Evolutionary conservation across 1,284 basidiomycete genomes (phyloP), one percentile per base, ranked within the genome.

Genomic region (Trametes polyzona): DNA sequence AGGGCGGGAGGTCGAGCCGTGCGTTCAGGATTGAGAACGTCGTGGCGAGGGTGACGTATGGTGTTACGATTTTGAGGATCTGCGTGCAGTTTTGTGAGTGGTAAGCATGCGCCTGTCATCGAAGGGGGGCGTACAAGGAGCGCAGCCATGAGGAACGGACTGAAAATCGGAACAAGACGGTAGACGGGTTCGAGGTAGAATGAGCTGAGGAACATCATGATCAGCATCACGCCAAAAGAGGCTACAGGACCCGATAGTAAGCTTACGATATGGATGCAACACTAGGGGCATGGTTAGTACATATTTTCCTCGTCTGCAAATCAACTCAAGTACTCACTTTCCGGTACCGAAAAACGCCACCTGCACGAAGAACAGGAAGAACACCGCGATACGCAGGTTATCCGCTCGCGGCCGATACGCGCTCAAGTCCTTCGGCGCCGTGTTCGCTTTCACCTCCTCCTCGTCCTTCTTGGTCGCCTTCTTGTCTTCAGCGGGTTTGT

Each of bases 161-260:
- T 90, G 73, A 95, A 96, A 55, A 94, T 82, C 0, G 93, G 92
- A 55, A 95, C 88, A 12, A 96, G 79, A 4, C 94, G 87, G 67
- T 94, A 96, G 9, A 96, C 93, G 0, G 93, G 93, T 42, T 90
- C 92, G 11, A 95, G 80, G 71, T 95, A 96, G 74, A 96, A 96
- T 3, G 91, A 92, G 32, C 88, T 90, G 59, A 36, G 24, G 36
- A 37, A 14, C 2, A 21, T 12, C 24, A 33, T 42, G 10, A 52
- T 66, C 11, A 30, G 2, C n/a, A 11, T 11, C 8, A 4, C 21
- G 14, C 14, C 37, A 37, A 32, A 12, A n/a, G 33, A 14, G 11
- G 12, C 40, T 16, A 12, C 5, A 24, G 37, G 27, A 12, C n/a
- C n/a, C n/a, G n/a, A n/a, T n/a, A 2, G 32, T 16, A 4, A 12